phyloP scores from a whole-genome alignment of 148 eudicot genomes.

The Bassia scoparia region DNA sequence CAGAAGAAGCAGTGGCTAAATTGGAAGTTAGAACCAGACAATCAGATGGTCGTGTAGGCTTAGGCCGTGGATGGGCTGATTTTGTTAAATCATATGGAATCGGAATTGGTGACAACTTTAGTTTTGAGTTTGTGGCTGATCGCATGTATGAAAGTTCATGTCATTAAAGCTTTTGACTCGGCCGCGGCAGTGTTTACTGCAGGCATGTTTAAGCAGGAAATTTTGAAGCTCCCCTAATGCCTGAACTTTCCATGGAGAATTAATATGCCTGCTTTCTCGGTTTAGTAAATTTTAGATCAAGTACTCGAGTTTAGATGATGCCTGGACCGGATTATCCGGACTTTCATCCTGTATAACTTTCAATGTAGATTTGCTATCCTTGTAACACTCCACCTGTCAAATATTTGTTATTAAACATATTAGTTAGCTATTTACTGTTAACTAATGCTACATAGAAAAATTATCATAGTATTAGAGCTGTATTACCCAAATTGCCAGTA shows the following conservation, averaged over 20 bases:
- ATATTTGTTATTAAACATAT: background rate
- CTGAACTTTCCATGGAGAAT: background rate
- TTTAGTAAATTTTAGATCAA: conserved; percentile 1
- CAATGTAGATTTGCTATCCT: background rate
- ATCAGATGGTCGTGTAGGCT: conserved; percentile 6
- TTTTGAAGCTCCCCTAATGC: background rate
- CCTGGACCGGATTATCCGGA: no score
- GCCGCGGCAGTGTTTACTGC: background rate
- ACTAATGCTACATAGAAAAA: no score
- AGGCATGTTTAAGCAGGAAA: conserved; percentile 7
- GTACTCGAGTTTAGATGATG: no score
- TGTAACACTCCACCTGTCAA: background rate
- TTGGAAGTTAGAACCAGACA: conserved; percentile 5
- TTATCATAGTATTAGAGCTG: no score
- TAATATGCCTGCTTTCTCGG: background rate
- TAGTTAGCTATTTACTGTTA: no score
- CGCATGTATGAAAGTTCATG: conserved; percentile 23
- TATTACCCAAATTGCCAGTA: no score
- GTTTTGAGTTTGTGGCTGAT: conserved; percentile 27
- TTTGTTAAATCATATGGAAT: conserved; percentile 17
- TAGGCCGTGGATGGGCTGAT: conserved; percentile 12
- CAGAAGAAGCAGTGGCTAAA: conserved; percentile 8
- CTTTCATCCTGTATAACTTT: background rate
- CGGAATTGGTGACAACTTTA: conserved; percentile 20
- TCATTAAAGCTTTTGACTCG: background rate